phyloP scores from a whole-genome alignment of 1,284 basidiomycete genomes.

The Erythrobasidium hasegawianum region DNA sequence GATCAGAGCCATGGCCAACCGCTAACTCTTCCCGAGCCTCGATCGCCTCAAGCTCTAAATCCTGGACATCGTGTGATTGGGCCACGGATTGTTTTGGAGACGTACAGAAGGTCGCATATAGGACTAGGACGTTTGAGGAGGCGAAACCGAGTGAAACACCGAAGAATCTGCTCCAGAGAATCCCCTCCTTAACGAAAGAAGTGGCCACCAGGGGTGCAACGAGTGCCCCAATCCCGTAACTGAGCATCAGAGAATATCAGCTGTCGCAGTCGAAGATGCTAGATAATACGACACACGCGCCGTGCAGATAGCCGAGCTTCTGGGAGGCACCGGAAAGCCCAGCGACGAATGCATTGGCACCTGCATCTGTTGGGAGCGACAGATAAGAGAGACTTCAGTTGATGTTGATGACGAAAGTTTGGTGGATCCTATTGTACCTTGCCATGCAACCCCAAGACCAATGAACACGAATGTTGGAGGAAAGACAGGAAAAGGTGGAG shows the following conservation, averaged over 20 bases:
- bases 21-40: too few relatives aligned
- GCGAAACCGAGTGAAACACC: slow-evolving; percentile 19
- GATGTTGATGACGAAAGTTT: neutral
- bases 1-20: too few relatives aligned
- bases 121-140: slow-evolving; percentile 15
- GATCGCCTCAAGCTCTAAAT: neutral
- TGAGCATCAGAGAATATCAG: neutral
- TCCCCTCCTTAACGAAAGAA: slow-evolving; percentile 20
- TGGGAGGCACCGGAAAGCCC: slow-evolving; percentile 4
- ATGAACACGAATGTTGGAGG: slow-evolving; percentile 12
- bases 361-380: slow-evolving; percentile 5
- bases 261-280: too few relatives aligned
- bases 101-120: slow-evolving; percentile 21
- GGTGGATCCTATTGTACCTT: too few relatives aligned
- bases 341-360: slow-evolving; percentile 25
- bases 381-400: too few relatives aligned
- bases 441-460: slow-evolving; percentile 8
- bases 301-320: slow-evolving; percentile 26
- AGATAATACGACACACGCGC: slow-evolving; percentile 2
- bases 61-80: slow-evolving; percentile 5
- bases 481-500: slow-evolving; percentile 23
- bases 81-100: slow-evolving; percentile 8
- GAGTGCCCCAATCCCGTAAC: slow-evolving; percentile 20
- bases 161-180: slow-evolving; percentile 26
- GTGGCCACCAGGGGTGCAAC: slow-evolving; percentile 19